Evolutionary conservation across 225 moss, liverwort and hornwort genomes (phyloP).

Genomic region (Pleurozium schreberi): DNA sequence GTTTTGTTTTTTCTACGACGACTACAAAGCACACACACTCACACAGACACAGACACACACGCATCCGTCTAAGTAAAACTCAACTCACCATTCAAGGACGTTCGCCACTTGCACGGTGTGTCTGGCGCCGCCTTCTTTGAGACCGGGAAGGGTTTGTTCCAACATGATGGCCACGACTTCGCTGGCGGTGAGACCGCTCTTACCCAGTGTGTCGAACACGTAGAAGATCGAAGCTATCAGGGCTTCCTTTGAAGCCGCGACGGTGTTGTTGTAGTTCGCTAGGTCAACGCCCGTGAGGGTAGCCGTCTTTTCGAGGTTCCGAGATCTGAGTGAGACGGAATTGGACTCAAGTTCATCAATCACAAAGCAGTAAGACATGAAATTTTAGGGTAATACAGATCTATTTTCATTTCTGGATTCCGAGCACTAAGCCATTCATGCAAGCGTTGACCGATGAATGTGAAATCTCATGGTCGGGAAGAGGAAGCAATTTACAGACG

Average conservation of each 20-base stretch:
- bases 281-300: not conserved
- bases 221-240: constrained; percentile 44
- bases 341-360: not conserved
- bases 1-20: not conserved
- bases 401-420: not conserved
- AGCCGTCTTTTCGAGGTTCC: not conserved
- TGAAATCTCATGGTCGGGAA: not conserved
- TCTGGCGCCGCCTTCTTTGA: constrained; percentile 49
- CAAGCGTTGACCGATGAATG: not conserved
- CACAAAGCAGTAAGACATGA: not conserved
- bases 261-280: not conserved
- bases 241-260: constrained; percentile 29
- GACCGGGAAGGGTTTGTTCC: constrained; percentile 27
- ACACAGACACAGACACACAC: no score
- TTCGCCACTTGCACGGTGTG: constrained; percentile 56
- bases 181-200: constrained; percentile 38
- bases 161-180: constrained; percentile 42
- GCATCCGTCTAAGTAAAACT: not conserved
- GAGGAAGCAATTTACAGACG: not conserved
- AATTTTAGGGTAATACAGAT: not conserved
- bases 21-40: not conserved
- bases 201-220: constrained; percentile 37
- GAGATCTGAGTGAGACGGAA: not conserved
- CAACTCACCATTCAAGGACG: constrained; percentile 10
- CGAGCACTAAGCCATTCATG: not conserved